Conservation (phyloP, 768 basidiomycete species). For the Naganishia vishniacii region DNA sequence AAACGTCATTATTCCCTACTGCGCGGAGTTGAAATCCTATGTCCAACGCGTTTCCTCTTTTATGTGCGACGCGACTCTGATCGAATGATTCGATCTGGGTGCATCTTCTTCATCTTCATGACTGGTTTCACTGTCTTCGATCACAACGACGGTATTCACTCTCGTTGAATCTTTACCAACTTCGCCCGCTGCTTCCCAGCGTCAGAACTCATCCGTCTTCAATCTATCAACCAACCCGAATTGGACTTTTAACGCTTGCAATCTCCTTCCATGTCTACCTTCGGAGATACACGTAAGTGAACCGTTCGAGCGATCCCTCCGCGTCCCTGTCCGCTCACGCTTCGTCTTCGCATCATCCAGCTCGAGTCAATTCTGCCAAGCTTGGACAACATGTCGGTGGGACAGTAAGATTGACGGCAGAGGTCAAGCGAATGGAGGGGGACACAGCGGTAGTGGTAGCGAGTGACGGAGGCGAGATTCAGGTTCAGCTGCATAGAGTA, state of each 20-base stretch:
- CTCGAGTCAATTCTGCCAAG: slow-evolving; percentile 62
- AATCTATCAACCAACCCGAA: background rate
- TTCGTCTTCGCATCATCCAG: slow-evolving; percentile 29
- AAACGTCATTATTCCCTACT: background rate
- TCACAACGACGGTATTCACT: too few species aligned
- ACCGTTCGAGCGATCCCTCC: background rate
- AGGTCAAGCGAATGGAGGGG: slow-evolving; percentile 57
- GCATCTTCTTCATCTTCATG: too few species aligned
- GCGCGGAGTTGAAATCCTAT: too few species aligned
- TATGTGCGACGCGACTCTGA: background rate
- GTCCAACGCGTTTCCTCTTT: background rate
- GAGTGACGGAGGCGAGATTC: slow-evolving; percentile 61
- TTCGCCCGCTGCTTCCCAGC: too few species aligned
- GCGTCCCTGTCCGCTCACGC: background rate
- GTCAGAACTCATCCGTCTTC: too few species aligned
- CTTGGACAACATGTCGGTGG: slow-evolving; percentile 56
- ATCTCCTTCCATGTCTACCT: background rate
- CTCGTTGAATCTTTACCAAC: too few species aligned
- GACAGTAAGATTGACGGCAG: slow-evolving; percentile 61
- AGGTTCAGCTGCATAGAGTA: slow-evolving; percentile 36
- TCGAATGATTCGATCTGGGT: too few species aligned
- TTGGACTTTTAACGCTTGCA: background rate
- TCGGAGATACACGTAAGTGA: slow-evolving; percentile 10
- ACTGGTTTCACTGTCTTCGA: too few species aligned
- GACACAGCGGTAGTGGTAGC: slow-evolving; percentile 59